These are phyloP conservation scores for Solanum pinnatisectum DNA, from an alignment of 257 asterid species.

Conservation along the genomic window DNA sequence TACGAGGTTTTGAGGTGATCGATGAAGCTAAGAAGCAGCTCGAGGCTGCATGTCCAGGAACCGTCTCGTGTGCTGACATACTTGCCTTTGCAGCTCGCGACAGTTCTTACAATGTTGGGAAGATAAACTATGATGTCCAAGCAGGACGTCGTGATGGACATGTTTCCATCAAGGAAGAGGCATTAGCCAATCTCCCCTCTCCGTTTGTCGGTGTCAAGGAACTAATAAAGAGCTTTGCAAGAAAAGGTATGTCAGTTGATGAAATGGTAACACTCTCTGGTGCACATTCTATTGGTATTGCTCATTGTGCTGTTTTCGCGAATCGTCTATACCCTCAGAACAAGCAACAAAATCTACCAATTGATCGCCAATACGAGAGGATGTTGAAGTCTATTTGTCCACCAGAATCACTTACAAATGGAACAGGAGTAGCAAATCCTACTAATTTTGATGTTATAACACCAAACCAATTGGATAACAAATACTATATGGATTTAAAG, in stretches of 20 bases:
- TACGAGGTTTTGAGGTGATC: constrained; percentile 50
- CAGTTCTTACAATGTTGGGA: constrained; percentile 32
- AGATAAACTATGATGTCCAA: constrained; percentile 29
- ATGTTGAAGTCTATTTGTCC: constrained; percentile 37
- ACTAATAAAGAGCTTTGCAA: constrained; percentile 26
- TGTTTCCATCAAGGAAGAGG: constrained; percentile 25
- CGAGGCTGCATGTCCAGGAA: constrained; percentile 34
- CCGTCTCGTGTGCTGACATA: constrained; percentile 55
- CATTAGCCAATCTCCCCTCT: constrained; percentile 28
- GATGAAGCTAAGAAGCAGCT: constrained; percentile 46
- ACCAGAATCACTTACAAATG: constrained; percentile 13
- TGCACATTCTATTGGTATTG: constrained; percentile 49
- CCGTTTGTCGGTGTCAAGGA: constrained; percentile 35
- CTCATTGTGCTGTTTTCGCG: constrained; percentile 34
- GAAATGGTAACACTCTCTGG: constrained; percentile 72
- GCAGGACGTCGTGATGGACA: constrained; percentile 54
- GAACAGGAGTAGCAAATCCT: constrained; percentile 5
- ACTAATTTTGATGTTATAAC: constrained; percentile 23
- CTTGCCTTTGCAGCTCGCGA: constrained; percentile 66
- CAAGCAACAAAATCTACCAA: constrained; percentile 22
- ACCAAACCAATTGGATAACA: constrained; percentile 32
- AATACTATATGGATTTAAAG: constrained; percentile 29
- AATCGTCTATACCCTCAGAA: constrained; percentile 27
- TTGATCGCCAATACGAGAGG: constrained; percentile 18
- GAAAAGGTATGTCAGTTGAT: constrained; percentile 48